A percentile compares a stretch with the other conserved stretches of the same genome.
These are phyloP conservation scores for Periconia sp. DNA, from an alignment of 2,329 filamentous ascomycete genomes.

Conservation along the genomic window DNA sequence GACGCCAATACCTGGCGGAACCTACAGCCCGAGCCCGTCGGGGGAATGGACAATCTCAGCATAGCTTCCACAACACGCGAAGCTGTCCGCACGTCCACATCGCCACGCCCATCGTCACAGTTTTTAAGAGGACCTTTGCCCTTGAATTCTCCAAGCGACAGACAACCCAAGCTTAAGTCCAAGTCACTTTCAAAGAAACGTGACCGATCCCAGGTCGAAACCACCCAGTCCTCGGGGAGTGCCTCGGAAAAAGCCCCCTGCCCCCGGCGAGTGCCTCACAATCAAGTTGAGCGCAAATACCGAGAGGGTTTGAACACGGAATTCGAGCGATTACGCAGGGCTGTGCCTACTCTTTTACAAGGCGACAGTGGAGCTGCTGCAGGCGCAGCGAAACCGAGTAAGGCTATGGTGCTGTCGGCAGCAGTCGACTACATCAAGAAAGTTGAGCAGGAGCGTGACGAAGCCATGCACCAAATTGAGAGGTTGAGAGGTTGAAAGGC, in stretches of 20 bases:
- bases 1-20: no score
- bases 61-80: no score
- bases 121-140: no score
- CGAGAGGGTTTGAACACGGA: constrained; percentile 32
- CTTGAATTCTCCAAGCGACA: background rate
- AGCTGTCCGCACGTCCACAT: no score
- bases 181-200: constrained; percentile 33
- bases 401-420: constrained; percentile 33
- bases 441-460: constrained; percentile 33
- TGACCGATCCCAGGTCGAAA: constrained; percentile 31
- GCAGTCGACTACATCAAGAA: constrained; percentile 38
- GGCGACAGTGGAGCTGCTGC: constrained; percentile 25
- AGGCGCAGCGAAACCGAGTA: constrained; percentile 35
- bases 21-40: no score
- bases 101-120: no score
- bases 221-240: constrained; percentile 12
- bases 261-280: constrained; percentile 35
- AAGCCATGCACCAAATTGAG: constrained; percentile 17
- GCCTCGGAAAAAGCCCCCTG: constrained; percentile 19
- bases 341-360: constrained; percentile 34
- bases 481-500: constrained; percentile 21
- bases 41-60: no score
- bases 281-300: constrained; percentile 39
- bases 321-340: constrained; percentile 30
- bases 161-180: constrained; percentile 14